phyloP scores from a whole-genome alignment of 2,329 filamentous ascomycete genomes.

The Aspergillus texensis region DNA sequence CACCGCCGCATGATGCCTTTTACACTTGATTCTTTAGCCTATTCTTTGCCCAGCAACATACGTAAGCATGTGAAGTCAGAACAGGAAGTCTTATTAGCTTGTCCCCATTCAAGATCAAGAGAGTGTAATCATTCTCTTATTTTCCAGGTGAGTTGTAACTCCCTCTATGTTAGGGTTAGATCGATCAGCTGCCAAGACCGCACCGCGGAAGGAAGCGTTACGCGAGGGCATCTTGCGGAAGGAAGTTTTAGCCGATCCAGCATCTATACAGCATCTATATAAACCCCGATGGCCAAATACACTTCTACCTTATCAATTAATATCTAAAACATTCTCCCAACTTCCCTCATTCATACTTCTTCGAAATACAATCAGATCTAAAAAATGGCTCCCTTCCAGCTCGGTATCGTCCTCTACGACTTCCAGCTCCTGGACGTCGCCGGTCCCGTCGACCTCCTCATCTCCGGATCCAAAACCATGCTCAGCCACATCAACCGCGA shows the following conservation, averaged over 20 bases:
- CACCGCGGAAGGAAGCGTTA: neutral
- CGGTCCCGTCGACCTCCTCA: neutral
- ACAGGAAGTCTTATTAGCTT: too few species aligned
- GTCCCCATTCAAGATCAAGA: too few species aligned
- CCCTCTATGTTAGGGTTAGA: neutral
- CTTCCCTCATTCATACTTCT: neutral
- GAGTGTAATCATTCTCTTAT: too few species aligned
- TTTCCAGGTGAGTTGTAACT: too few species aligned
- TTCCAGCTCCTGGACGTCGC: neutral
- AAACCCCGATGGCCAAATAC: neutral
- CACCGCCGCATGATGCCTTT: too few species aligned
- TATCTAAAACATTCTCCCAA: neutral
- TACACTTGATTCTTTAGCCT: too few species aligned
- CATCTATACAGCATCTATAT: neutral
- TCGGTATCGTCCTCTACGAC: neutral
- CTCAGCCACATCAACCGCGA: neutral
- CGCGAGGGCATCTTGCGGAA: neutral
- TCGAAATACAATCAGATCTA: neutral
- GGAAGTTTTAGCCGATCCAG: neutral
- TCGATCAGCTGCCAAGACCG: neutral
- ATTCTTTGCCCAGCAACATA: too few species aligned
- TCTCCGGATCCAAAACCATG: neutral
- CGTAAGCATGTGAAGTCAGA: too few species aligned
- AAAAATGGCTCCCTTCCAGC: neutral
- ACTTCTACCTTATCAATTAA: neutral